Base-by-base conservation (phyloP, 305 asterid species). In the Plantago rigida region DNA sequence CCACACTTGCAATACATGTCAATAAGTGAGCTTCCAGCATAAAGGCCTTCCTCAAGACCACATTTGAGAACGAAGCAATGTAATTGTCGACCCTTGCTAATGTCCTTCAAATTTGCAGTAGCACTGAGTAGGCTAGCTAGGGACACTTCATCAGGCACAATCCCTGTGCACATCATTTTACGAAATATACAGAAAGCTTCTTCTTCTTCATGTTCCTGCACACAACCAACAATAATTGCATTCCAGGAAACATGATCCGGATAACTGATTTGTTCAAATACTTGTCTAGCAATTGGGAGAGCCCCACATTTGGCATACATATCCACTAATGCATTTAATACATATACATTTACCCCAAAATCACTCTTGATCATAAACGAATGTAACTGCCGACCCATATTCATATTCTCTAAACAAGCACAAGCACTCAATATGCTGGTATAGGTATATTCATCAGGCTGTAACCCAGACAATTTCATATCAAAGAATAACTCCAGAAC, bases 1-100 rank as follows among this genome's bases (percentile, higher is more conserved):
- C 87, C 85, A 58, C 95, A 90, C 86, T 90, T 90, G 69, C 83
- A 86, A 60, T 90, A 90, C 96, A 87, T 79, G 78, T 90, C 88
- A 48, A 90, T 74, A 15, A 90, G 84, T 14, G 97, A 82, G 72
- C 97, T 70, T 51, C 87, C 94, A 59, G 89, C 77, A 68, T 71
- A 90, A 75, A 73, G 81, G 64, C 83, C 66, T 56, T 76, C 72
- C 73, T 90, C 96, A 13, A 87, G 74, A 66, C 94, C 96, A 55
- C 68, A 72, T 73, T 90, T 90, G 52, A 84, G 73, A 59, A 84
- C 70, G 64, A 82, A 68, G 73, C 83, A 78, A 70, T 90, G 97
- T 4, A 84, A 41, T 64, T 90, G 94, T 70, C 60, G 77, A 64
- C 97, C 96, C 71, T 70, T 79, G 50, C 74, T 59, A 39, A 81